These are phyloP conservation scores for Barnettozyma salicaria DNA, from an alignment of 805 yeast species.

Conservation along the genomic window DNA sequence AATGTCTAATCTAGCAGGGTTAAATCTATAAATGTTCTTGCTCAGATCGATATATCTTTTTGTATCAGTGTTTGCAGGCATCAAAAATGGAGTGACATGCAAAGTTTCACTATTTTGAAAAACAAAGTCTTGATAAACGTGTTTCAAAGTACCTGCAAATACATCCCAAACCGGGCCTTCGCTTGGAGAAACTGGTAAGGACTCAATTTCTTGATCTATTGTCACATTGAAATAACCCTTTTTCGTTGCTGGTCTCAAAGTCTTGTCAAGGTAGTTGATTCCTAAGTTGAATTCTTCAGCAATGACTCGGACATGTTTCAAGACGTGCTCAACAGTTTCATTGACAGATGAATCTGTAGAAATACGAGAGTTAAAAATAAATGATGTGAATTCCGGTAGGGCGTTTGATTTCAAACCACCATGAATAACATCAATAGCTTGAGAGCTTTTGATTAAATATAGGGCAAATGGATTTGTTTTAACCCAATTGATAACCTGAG, in stretches of 20 bases:
- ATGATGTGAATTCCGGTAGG: slow-evolving; percentile 51
- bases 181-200: slow-evolving; percentile 16
- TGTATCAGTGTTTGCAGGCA: slow-evolving; percentile 72
- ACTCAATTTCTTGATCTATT: slow-evolving; percentile 9
- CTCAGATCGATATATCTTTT: slow-evolving; percentile 57
- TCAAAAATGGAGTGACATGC: slow-evolving; percentile 38
- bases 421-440: slow-evolving; percentile 32
- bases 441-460: slow-evolving; percentile 20
- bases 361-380: slow-evolving; percentile 57
- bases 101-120: slow-evolving; percentile 42
- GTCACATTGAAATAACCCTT: slow-evolving; percentile 27
- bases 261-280: slow-evolving; percentile 16
- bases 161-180: slow-evolving; percentile 20
- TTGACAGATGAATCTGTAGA: slow-evolving; percentile 46
- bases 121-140: slow-evolving; percentile 45
- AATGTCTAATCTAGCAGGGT: slow-evolving; percentile 21
- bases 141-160: slow-evolving; percentile 34
- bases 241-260: slow-evolving; percentile 17
- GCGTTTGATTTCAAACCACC: slow-evolving; percentile 80
- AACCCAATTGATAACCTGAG: slow-evolving; percentile 28
- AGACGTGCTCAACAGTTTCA: slow-evolving; percentile 29
- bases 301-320: slow-evolving; percentile 13
- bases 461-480: slow-evolving; percentile 9
- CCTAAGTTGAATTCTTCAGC: slow-evolving; percentile 21
- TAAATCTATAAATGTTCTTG: slow-evolving; percentile 51